These are phyloP conservation scores for Chloroidium sp. DNA, from an alignment of 163 green algal genomes.

Conservation along the genomic window DNA sequence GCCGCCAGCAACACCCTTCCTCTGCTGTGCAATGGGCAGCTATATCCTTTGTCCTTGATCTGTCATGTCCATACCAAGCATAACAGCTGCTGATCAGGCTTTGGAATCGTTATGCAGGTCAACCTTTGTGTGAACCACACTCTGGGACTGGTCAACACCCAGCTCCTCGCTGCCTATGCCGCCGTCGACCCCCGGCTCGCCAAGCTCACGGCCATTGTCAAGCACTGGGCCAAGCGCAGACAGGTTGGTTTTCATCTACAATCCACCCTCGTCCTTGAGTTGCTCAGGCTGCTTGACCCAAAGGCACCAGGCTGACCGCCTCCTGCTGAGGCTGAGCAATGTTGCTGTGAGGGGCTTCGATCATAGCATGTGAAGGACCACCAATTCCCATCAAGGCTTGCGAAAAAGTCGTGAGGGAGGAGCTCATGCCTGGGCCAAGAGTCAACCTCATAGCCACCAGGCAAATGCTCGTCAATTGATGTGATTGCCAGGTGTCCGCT, in stretches of 20 bases:
- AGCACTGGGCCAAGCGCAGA: slow-evolving; percentile 86
- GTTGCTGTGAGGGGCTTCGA: too few relatives aligned
- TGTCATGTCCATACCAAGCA: not conserved
- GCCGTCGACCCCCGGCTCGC: slow-evolving; percentile 54
- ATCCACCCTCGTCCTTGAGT: too few relatives aligned
- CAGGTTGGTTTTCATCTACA: slow-evolving; percentile 4
- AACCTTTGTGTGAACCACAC: slow-evolving; percentile 89
- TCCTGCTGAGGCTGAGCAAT: too few relatives aligned
- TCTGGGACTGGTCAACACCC: slow-evolving; percentile 82
- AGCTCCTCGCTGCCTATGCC: slow-evolving; percentile 70
- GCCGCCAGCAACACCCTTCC: not conserved
- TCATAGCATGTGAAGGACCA: too few relatives aligned
- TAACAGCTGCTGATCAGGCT: not conserved
- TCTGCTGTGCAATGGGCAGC: not conserved
- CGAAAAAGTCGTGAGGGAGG: too few relatives aligned
- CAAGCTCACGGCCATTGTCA: slow-evolving; percentile 57
- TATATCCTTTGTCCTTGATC: not conserved
- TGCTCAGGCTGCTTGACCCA: too few relatives aligned
- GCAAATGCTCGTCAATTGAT: not conserved
- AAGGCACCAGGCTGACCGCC: too few relatives aligned
- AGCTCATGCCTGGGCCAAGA: too few relatives aligned
- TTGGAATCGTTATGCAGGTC: slow-evolving; percentile 27
- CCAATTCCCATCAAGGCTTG: too few relatives aligned
- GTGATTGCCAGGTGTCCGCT: not conserved
- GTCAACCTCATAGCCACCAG: too few relatives aligned